Evolutionary conservation across 345 rosid species (phyloP), one percentile per base, ranked within the genome.

Genomic region (Mangifera indica): DNA sequence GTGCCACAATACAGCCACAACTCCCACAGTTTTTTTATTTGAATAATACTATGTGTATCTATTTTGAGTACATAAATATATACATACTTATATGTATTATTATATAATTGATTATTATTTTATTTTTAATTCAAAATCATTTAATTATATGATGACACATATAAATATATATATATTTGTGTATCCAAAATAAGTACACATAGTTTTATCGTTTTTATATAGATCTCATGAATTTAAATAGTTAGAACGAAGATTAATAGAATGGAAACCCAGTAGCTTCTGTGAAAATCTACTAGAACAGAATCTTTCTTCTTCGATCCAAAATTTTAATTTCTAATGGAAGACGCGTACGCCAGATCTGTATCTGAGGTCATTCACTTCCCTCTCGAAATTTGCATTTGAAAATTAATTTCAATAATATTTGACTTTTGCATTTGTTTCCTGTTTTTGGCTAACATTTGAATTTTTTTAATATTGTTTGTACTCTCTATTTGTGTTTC

Each of bases 281-380:
- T 46, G 18, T 12, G 52, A 54, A 9, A 17, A 20, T 55, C 10
- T 15, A 45, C 37, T 14, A 3, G 12, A 14, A 42, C n/a, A 24
- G 46, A 44, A 57, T 49, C 59, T 60, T 46, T 42, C 37, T 64
- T 64, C 44, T 24, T 65, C 64, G 73, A 44, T 75, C 59, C 60
- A 58, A 74, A 71, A 60, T 21, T 63, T 58, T 70, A 20, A n/a
- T 14, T 76, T 44, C 49, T 65, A 32, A 92, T 95, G 99, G 99
- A 92, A 77, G 95, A 92, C 77, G 98, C 99, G 8, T 92, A 83
- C 66, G 94, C 96, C 72, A 89, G 97, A 95, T 95, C 99, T 79
- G 90, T 87, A 70, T 4, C 89, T 13, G 99, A 95, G 99, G 99
- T 92, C 70, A 78, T 76, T 78, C 37, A 18, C 76, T 60, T 74